Evolutionary conservation across 2,329 filamentous ascomycete genomes (phyloP), one percentile per base, ranked within the genome.

Genomic region (Sordariomycetes sp.): DNA sequence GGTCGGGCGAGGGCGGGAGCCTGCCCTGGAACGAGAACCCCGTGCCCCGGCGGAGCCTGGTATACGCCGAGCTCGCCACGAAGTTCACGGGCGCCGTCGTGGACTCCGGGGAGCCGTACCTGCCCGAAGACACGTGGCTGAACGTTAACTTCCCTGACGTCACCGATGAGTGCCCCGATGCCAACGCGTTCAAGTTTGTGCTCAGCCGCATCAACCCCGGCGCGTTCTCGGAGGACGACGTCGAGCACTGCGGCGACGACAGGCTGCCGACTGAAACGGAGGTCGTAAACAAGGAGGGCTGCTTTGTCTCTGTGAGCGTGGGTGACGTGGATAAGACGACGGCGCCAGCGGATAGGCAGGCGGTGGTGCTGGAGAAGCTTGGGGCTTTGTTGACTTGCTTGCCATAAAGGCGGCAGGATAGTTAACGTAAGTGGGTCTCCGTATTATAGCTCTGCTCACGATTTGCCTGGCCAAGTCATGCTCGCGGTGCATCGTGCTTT

Each of bases 111-210:
- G 74, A 74, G 46, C 86, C 87, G 0, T 88, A 86, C 65, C 74
- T 89, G 3, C 85, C 86, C 0, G 64, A 72, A 0, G 75, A 78
- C 53, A 75, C 81, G 40, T 88, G 78, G 67, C 76, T 89, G 35
- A 89, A 89, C 63, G 84, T 89, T 64, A 89, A 89, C 71, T 87
- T 87, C 64, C 82, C 82, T 5, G 69, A 74, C 59, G 78, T 81
- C 1, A 70, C 66, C 1, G 69, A 71, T 6, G 67, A 69, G 56
- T 89, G 86, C 70, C 75, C 71, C 14, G 71, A 43, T n/a, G 37
- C 37, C 72, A 24, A 68, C 77, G 0, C 70, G 71, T 87, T 87
- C 74, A 76, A 78, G 63, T 90, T 81, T 68, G 79, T 89, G 4
- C 70, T 89, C 35, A 83, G 75, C 53, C 76, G 86, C 20, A 82